Conservation (phyloP, 176 grass and related monocot genomes). For the Pharus latifolius region DNA sequence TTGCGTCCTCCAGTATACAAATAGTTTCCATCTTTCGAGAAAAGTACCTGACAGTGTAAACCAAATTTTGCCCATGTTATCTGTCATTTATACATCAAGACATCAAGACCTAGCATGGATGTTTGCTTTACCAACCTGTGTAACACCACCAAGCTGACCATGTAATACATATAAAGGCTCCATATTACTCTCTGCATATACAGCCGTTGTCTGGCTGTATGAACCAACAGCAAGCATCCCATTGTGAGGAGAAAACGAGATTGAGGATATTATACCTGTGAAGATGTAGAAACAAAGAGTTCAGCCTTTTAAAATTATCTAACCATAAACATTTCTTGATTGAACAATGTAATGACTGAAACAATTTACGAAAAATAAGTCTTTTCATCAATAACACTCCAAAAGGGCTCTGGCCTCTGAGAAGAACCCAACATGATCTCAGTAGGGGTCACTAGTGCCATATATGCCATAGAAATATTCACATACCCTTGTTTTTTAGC, state of each 20-base stretch:
- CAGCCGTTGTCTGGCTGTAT: slow-evolving; percentile 76
- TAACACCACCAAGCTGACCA: slow-evolving; percentile 82
- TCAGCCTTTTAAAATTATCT: background rate
- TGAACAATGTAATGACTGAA: no score
- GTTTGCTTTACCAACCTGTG: slow-evolving; percentile 50
- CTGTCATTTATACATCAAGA: background rate
- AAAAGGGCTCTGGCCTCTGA: slow-evolving; percentile 18
- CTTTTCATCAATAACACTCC: background rate
- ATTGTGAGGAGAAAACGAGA: slow-evolving; percentile 68
- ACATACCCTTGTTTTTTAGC: no score
- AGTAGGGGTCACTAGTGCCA: background rate
- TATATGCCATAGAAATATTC: no score
- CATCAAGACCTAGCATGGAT: background rate
- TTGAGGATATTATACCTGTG: slow-evolving; percentile 80
- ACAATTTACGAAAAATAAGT: background rate
- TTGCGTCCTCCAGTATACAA: slow-evolving; percentile 91
- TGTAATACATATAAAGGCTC: slow-evolving; percentile 84
- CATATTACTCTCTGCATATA: slow-evolving; percentile 82
- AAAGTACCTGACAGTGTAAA: slow-evolving; percentile 54
- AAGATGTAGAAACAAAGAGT: slow-evolving; percentile 1
- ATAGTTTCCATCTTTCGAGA: slow-evolving; percentile 94
- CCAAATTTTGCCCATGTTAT: slow-evolving; percentile 12
- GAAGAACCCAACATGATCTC: background rate
- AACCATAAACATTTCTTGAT: background rate
- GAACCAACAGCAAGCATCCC: slow-evolving; percentile 95